A percentile compares a stretch with the other conserved stretches of the same genome.
phyloP scores from a whole-genome alignment of 768 basidiomycete genomes.

The Rhodotorula paludigena region DNA sequence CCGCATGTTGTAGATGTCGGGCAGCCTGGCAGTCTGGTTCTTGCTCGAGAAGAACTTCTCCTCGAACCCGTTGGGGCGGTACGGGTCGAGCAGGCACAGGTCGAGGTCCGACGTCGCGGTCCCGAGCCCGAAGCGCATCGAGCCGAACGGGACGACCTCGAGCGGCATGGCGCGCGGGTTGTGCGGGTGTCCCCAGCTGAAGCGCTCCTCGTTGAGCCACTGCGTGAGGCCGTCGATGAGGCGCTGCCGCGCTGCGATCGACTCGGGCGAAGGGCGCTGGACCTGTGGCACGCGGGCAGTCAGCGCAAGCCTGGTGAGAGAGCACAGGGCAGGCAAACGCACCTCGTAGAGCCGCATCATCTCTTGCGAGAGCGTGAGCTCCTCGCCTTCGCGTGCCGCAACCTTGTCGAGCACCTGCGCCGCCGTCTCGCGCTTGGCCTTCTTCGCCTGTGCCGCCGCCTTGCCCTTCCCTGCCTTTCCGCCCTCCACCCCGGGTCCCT shows the following conservation, averaged over 20 bases:
- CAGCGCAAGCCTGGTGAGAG: not conserved
- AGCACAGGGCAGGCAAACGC: not conserved
- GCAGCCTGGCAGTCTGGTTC: slow-evolving; percentile 1
- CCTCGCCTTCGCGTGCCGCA: slow-evolving; percentile 10
- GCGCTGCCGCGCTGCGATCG: slow-evolving; percentile 26
- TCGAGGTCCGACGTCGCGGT: slow-evolving; percentile 40
- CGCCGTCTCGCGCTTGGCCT: slow-evolving; percentile 2
- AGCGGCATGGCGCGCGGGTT: slow-evolving; percentile 11
- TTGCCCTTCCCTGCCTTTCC: not conserved
- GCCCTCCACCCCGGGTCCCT: not conserved
- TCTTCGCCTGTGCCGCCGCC: not conserved
- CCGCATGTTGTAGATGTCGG: slow-evolving; percentile 38
- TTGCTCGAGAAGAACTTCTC: slow-evolving; percentile 25
- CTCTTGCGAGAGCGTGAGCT: slow-evolving; percentile 9
- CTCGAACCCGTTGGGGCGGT: slow-evolving; percentile 39
- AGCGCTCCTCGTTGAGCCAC: slow-evolving; percentile 28
- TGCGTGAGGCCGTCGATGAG: slow-evolving; percentile 28
- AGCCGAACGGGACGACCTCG: slow-evolving; percentile 37
- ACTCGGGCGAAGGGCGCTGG: slow-evolving; percentile 24
- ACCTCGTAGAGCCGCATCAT: slow-evolving; percentile 30
- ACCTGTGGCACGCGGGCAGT: not conserved
- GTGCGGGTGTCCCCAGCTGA: slow-evolving; percentile 33
- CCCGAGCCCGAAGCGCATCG: slow-evolving; percentile 39
- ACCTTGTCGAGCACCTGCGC: not conserved
- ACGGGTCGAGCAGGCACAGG: slow-evolving; percentile 41